phyloP scores from a whole-genome alignment of 1,284 basidiomycete species.

The Ustilago crameri region DNA sequence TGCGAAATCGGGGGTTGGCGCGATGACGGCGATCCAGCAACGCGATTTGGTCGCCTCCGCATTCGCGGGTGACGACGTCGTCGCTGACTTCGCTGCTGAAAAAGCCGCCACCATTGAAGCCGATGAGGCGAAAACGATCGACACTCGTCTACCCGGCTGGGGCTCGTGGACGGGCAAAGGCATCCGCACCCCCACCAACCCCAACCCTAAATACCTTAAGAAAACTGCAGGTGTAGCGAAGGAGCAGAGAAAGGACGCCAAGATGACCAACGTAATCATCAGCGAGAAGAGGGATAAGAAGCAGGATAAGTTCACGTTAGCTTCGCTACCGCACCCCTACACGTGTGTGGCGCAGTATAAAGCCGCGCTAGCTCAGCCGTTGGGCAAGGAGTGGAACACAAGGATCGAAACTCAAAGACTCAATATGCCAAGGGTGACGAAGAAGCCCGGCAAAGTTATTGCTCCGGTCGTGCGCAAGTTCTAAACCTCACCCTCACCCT shows the following conservation, averaged over 20 bases:
- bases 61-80: conserved; percentile 95
- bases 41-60: conserved; percentile 90
- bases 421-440: conserved; percentile 59
- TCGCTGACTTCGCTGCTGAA: conserved; percentile 84
- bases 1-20: not conserved
- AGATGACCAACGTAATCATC: conserved; percentile 88
- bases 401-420: conserved; percentile 84
- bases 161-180: conserved; percentile 92
- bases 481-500: not conserved
- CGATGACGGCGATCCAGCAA: conserved; percentile 71
- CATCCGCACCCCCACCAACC: conserved; percentile 61
- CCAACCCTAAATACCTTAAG: conserved; percentile 23
- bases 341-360: conserved; percentile 90
- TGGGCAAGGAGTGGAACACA: conserved; percentile 95
- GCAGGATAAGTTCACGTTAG: conserved; percentile 84
- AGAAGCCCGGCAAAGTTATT: conserved; percentile 60
- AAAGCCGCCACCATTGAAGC: conserved; percentile 82
- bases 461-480: conserved; percentile 51
- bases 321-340: conserved; percentile 88
- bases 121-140: conserved; percentile 84
- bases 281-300: conserved; percentile 94
- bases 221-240: conserved; percentile 76
- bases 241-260: conserved; percentile 81
- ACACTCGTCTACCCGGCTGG: conserved; percentile 90
- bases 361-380: conserved; percentile 79